Percentiles rank a stretch among this genome's conserved stretches.
Conservation (phyloP, 2,329 filamentous ascomycete species). For the Alternaria brassicicola region DNA sequence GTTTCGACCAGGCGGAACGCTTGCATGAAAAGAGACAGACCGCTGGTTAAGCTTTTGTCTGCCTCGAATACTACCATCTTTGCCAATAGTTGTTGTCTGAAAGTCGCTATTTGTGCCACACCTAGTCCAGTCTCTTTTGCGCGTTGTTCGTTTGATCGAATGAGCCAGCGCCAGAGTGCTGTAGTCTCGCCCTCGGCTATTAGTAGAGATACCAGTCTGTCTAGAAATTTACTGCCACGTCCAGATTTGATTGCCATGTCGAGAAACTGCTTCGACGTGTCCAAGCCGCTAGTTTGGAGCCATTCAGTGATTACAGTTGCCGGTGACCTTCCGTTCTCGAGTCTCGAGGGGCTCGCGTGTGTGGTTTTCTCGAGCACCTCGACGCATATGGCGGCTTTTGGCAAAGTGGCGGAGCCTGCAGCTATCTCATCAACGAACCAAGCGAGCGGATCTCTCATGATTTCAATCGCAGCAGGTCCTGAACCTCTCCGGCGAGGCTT, state of each 20-base stretch:
- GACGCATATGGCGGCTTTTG: conserved; percentile 49
- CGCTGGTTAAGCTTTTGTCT: conserved; percentile 19
- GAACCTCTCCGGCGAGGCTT: conserved; percentile 35
- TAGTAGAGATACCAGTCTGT: conserved; percentile 30
- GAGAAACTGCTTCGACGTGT: conserved; percentile 37
- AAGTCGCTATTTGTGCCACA: conserved; percentile 16
- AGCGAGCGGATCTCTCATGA: conserved; percentile 47
- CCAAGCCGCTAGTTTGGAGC: conserved; percentile 38
- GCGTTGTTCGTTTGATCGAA: conserved; percentile 22
- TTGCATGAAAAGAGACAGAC: conserved; percentile 34
- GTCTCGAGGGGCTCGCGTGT: background rate
- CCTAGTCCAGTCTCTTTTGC: conserved; percentile 26
- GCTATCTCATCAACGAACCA: conserved; percentile 52
- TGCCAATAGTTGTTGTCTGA: conserved; percentile 31
- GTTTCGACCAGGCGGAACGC: conserved; percentile 26
- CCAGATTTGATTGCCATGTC: conserved; percentile 19
- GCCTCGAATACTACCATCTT: conserved; percentile 29
- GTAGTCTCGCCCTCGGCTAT: conserved; percentile 28
- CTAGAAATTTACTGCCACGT: conserved; percentile 18
- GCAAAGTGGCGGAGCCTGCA: conserved; percentile 46
- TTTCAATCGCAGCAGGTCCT: conserved; percentile 32
- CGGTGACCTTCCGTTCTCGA: conserved; percentile 15
- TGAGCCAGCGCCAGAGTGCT: conserved; percentile 42
- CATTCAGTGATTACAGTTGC: conserved; percentile 37
- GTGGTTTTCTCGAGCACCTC: conserved; percentile 35